Conservation (phyloP, 139 green algal genomes). For the Tetratostichococcus sp. region DNA sequence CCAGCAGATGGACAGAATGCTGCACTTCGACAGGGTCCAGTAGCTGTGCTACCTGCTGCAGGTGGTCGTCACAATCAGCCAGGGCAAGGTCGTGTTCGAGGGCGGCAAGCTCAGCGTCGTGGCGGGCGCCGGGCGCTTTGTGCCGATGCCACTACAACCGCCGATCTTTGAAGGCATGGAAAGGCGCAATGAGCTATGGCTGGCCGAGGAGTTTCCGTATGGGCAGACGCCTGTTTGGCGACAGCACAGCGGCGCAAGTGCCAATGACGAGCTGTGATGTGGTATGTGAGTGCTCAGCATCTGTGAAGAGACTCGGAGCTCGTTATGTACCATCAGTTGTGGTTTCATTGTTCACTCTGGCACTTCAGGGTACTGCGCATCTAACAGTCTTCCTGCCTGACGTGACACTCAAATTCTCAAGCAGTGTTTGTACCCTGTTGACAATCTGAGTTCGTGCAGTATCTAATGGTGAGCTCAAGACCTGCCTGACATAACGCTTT, state of each 20-base stretch:
- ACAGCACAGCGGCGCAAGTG: neutral
- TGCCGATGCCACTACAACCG: conserved; percentile 45
- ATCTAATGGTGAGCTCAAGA: conserved; percentile 2
- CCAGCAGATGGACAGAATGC: no score
- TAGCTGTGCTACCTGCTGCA: conserved; percentile 19
- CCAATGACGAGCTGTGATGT: conserved; percentile 14
- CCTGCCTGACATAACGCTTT: neutral
- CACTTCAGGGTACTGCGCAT: no score
- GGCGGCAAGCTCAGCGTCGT: conserved; percentile 61
- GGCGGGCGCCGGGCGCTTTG: conserved; percentile 61
- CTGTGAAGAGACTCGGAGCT: no score
- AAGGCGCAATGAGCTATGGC: neutral
- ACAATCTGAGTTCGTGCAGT: no score
- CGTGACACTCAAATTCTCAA: no score
- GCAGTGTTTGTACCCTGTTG: no score
- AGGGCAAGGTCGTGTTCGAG: conserved; percentile 82
- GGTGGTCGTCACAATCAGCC: conserved; percentile 83
- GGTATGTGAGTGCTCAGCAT: no score
- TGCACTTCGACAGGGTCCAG: no score
- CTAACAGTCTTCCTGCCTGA: no score
- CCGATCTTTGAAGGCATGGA: conserved; percentile 59
- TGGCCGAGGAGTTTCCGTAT: conserved; percentile 16
- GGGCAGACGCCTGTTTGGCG: conserved; percentile 12
- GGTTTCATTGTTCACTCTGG: conserved; percentile 4
- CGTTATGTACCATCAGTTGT: no score